Conservation (phyloP, 2,329 filamentous ascomycete genomes). For the Albifimbria verrucaria region DNA sequence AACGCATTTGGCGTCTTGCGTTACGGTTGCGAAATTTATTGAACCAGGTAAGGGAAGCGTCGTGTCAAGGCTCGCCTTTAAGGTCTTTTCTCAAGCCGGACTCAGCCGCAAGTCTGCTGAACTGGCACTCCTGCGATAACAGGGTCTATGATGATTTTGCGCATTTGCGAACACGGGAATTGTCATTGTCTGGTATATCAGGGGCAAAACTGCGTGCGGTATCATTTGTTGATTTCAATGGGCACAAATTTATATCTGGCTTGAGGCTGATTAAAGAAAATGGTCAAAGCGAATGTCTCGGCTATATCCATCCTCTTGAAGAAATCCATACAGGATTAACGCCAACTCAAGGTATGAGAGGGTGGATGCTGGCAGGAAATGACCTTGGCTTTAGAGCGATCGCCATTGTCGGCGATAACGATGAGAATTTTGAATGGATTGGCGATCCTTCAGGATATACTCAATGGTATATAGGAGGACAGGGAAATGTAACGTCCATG, state of each 20-base stretch:
- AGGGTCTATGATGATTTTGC: not conserved
- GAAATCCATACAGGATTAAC: conserved; percentile 3
- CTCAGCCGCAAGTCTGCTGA: not conserved
- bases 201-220: conserved; percentile 3
- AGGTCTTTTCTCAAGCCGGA: not conserved
- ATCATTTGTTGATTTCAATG: conserved; percentile 6
- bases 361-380: conserved; percentile 7
- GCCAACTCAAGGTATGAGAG: not conserved
- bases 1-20: not conserved
- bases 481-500: conserved; percentile 4
- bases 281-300: not conserved
- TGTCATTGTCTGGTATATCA: not conserved
- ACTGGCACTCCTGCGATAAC: conserved; percentile 5
- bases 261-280: conserved; percentile 1
- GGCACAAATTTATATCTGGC: conserved; percentile 4
- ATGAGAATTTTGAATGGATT: conserved; percentile 3
- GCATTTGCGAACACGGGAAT: not conserved
- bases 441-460: conserved; percentile 3
- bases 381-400: conserved; percentile 5
- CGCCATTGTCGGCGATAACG: conserved; percentile 1
- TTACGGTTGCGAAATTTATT: not conserved
- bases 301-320: conserved; percentile 6
- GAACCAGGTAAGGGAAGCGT: not conserved
- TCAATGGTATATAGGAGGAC: conserved; percentile 2
- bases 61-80: not conserved